Evolutionary conservation across 805 yeast genomes (phyloP), one percentile per base, ranked within the genome.

Genomic region (Nakazawaea siamensis): DNA sequence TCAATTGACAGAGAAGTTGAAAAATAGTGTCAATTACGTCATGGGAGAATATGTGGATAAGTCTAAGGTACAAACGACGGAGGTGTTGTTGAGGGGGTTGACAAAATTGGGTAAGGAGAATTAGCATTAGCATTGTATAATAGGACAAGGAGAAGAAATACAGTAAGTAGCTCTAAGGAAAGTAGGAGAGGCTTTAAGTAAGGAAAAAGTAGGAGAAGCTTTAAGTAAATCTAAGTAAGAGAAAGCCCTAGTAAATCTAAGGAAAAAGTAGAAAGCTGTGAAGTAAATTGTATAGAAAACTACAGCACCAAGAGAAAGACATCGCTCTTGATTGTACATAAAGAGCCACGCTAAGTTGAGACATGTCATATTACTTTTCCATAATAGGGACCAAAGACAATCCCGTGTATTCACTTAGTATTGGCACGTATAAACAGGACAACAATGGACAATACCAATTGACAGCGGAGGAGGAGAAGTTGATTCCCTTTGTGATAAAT

Each of bases 401-500:
- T 42, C 95, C 97, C 0, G 51, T 92, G 2, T 92, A 87, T 47
- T 96, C 88, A 51, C 68, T 86, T 6, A 95, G 87, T 50, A 79
- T 88, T 36, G 84, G 90, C 1, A 73, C 92, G 0, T 73, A 68
- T 55, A 73, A 81, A 38, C 77, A 70, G 39, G 74, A 79, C 4
- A 74, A 74, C 4, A 80, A 74, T 41, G 94, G 94, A 0, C 59
- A 57, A 25, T 63, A 80, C 7, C 64, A 65, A 50, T 80, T 87
- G 45, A 68, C 88, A 1, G 62, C 72, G 7, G 83, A 78, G 33
- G 71, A 85, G 54, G 70, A 70, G 46, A 95, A 90, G 49, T 59
- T 90, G 24, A 77, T 81, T 45, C 97, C 96, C 16, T 90, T 87
- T 49, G 77, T 92, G 19, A 70, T 88, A 24, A 94, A 92, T 51